phyloP scores from a whole-genome alignment of 108 stramenopile species.

The Heterococcus sp. region DNA sequence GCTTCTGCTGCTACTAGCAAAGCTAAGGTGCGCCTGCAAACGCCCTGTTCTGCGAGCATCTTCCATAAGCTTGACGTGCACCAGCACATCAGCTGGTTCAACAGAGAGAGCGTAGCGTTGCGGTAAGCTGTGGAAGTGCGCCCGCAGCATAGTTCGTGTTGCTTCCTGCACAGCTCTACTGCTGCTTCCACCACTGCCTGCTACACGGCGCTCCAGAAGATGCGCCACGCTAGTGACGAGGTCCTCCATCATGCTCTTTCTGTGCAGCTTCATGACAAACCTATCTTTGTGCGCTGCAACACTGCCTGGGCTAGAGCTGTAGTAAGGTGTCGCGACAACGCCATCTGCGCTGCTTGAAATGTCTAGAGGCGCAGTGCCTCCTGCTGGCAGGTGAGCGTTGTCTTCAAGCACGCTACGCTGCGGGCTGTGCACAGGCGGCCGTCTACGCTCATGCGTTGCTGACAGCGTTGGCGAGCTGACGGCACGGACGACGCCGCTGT shows the following conservation, averaged over 20 bases:
- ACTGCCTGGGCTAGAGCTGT: background rate
- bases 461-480: no score
- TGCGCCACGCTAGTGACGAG: slow-evolving; percentile 3
- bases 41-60: background rate
- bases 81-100: slow-evolving; percentile 20
- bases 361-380: background rate
- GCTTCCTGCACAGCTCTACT: background rate
- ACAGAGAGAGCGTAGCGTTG: slow-evolving; percentile 24
- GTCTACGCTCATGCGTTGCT: no score
- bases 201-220: background rate
- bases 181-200: background rate
- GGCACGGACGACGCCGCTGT: no score
- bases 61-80: slow-evolving; percentile 21
- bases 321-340: background rate
- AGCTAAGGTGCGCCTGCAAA: background rate
- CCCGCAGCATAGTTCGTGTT: background rate
- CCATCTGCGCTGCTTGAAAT: background rate
- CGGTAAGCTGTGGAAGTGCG: slow-evolving; percentile 18
- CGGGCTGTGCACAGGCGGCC: no score
- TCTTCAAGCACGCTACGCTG: background rate
- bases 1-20: background rate
- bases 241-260: slow-evolving; percentile 8
- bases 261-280: background rate
- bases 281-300: background rate
- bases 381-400: background rate